A percentile compares a stretch with the other conserved stretches of the same genome.
These are phyloP conservation scores for Trichosanthes cucumerina DNA, from an alignment of 306 rosid genomes.

Conservation along the genomic window DNA sequence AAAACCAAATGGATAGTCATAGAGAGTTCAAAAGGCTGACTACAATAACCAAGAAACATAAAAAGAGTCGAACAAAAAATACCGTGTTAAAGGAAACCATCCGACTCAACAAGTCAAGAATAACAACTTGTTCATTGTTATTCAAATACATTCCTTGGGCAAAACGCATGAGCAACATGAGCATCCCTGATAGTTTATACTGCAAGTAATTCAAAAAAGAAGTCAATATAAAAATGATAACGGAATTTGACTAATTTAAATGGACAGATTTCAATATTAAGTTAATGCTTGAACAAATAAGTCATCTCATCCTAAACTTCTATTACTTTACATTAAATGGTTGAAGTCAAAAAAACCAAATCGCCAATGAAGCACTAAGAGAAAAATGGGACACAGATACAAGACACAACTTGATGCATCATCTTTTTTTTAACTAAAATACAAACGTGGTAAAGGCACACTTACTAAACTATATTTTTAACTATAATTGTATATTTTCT, in stretches of 20 bases:
- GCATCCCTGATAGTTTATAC: conserved; percentile 66
- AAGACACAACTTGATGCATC: background rate
- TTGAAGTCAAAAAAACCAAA: background rate
- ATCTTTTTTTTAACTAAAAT: background rate
- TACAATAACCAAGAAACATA: conserved; percentile 12
- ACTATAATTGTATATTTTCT: background rate
- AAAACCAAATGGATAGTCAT: background rate
- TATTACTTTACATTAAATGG: background rate
- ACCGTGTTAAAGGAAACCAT: conserved; percentile 72
- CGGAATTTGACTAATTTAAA: background rate
- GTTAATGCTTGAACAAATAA: background rate
- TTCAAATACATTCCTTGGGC: conserved; percentile 54
- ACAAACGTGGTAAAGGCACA: background rate
- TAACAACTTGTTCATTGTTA: conserved; percentile 50
- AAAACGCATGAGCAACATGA: conserved; percentile 63
- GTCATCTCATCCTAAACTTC: background rate
- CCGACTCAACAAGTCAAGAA: conserved; percentile 74
- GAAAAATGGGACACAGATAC: background rate
- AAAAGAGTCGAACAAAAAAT: conserved; percentile 25
- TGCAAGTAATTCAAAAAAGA: conserved; percentile 21
- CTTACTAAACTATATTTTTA: background rate
- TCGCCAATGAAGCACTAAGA: background rate
- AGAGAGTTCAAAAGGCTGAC: background rate
- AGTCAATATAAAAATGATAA: background rate
- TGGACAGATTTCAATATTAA: background rate